These are phyloP conservation scores for Fragaria nilgerrensis DNA, from an alignment of 306 rosid species.

Conservation along the genomic window DNA sequence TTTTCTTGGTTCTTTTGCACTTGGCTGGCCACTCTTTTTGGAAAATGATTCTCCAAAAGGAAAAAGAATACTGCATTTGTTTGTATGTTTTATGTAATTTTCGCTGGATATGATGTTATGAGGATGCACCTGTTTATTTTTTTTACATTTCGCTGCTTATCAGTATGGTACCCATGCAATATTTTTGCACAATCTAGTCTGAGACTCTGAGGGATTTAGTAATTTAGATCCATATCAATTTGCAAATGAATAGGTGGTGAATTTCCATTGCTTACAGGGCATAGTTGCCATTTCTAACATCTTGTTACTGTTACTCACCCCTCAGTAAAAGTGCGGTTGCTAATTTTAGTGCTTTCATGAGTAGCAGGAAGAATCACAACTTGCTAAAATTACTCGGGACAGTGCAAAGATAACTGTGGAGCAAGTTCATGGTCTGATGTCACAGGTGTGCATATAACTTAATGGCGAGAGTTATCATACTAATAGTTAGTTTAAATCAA, in stretches of 20 bases:
- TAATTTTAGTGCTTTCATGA: constrained; percentile 22
- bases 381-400: constrained; percentile 88
- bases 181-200: neutral
- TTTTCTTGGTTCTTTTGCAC: neutral
- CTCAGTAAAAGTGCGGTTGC: neutral
- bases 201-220: neutral
- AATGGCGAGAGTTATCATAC: neutral
- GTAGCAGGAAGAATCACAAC: constrained; percentile 86
- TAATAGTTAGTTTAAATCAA: neutral
- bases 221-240: neutral
- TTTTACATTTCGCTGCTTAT: neutral
- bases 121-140: neutral
- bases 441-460: constrained; percentile 59
- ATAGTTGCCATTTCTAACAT: neutral
- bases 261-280: constrained; percentile 1
- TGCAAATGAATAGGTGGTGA: neutral
- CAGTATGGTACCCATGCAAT: neutral
- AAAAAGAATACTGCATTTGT: neutral
- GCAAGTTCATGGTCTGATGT: constrained; percentile 95
- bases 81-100: neutral
- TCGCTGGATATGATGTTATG: neutral
- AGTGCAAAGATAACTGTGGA: constrained; percentile 95
- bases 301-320: neutral
- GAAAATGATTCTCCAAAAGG: neutral
- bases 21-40: neutral